Evolutionary conservation across 495 filamentous ascomycete species (phyloP), one percentile per base, ranked within the genome.

Genomic region (Chaetomium tenue): DNA sequence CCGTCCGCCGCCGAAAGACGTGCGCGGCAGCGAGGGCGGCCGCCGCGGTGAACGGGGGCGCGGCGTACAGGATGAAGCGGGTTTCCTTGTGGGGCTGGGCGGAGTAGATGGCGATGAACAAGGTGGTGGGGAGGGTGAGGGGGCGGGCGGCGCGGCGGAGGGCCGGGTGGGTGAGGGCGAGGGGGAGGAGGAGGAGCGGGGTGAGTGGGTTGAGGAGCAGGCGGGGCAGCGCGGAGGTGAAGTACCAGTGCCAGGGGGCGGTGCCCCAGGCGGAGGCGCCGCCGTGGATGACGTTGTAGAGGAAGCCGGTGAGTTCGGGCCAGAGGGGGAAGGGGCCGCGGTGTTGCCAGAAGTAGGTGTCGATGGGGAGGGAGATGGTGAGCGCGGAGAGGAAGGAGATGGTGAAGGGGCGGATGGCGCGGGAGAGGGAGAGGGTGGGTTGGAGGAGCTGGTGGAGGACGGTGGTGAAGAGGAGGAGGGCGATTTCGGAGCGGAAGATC

Each of bases 71-170:
- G 67, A 99, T 89, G 79, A 99, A 99, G 22, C 94, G 89, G 79
- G 91, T 90, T 77, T 99, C 94, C 74, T 99, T 99, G 76, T 99
- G 94, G 5, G 94, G 93, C 51, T 95, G 88, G 8, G 83, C 54
- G 54, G 90, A 93, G 78, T 97, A 98, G 44, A 94, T 73, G 0
- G 83, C 82, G 7, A 94, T 79, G 69, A 95, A 99, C 22, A 82
- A 70, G 4, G 94, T 46, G 5, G 83, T 81, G 0, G 95, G 92
- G 26, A 88, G 62, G 3, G 90, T 72, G 20, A 96, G 72, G 18
- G 81, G 6, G 78, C 58, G 3, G 33, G 83, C 83, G 12, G 68
- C 68, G 12, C 59, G 61, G 13, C 67, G 60, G 9, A 78, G 74
- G n/a, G 77, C 75, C 0, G 84, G 79, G 42, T 86, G 80, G 28